phyloP scores from a whole-genome alignment of 768 basidiomycete species.

The Dentipellis fragilis region DNA sequence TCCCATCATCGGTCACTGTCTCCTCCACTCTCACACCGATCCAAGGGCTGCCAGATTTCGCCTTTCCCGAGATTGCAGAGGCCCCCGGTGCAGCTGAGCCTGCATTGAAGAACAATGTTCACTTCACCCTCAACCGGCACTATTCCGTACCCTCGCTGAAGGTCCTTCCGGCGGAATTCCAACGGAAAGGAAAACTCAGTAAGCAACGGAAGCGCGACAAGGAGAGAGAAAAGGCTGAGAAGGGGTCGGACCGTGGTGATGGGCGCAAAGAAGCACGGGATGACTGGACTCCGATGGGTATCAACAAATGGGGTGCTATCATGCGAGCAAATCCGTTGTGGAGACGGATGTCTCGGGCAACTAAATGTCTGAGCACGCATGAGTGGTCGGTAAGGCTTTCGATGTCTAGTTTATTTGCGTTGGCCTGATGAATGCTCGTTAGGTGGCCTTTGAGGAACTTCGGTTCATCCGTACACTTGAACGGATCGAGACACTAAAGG shows the following conservation, averaged over 20 bases:
- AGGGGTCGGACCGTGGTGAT: slow-evolving; percentile 27
- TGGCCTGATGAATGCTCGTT: slow-evolving; percentile 1
- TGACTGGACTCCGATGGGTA: slow-evolving; percentile 56
- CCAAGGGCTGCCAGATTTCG: slow-evolving; percentile 4
- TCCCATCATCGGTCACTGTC: not conserved
- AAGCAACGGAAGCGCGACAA: slow-evolving; percentile 46
- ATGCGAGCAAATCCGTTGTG: slow-evolving; percentile 70
- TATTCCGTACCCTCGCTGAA: slow-evolving; percentile 50
- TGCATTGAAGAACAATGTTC: slow-evolving; percentile 17
- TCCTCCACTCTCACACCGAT: slow-evolving; percentile 4
- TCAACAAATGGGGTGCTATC: slow-evolving; percentile 57
- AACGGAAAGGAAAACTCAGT: slow-evolving; percentile 35
- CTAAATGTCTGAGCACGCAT: slow-evolving; percentile 68
- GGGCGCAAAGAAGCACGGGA: slow-evolving; percentile 31
- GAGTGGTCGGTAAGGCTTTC: slow-evolving; percentile 67
- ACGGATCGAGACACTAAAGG: slow-evolving; percentile 75
- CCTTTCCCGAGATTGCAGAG: not conserved
- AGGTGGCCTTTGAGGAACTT: slow-evolving; percentile 77
- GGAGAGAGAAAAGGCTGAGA: slow-evolving; percentile 34
- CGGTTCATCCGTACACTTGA: slow-evolving; percentile 73
- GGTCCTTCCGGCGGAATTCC: slow-evolving; percentile 43
- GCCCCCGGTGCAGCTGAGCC: slow-evolving; percentile 7
- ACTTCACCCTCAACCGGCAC: slow-evolving; percentile 26
- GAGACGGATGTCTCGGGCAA: slow-evolving; percentile 56
- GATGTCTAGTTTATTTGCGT: not conserved